Percentiles rank a stretch among this genome's conserved stretches.
Evolutionary conservation across 257 asterid species (phyloP).

Genomic region (Thymus quinquecostatus): DNA sequence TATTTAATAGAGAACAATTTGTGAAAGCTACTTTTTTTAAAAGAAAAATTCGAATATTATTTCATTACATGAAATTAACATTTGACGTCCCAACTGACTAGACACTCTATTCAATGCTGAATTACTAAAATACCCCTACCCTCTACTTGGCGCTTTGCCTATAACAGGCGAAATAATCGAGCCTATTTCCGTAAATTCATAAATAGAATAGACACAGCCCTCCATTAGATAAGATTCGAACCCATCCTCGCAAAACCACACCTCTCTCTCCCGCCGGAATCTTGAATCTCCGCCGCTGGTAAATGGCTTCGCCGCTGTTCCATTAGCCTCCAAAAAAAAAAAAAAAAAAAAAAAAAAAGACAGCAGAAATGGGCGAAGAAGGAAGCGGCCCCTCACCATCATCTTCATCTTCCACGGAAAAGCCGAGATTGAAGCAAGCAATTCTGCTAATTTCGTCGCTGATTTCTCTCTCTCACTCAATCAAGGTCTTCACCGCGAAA

Average conservation of each 20-base stretch:
- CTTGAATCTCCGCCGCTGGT: conserved; percentile 35
- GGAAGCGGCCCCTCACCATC: conserved; percentile 26
- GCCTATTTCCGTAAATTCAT: conserved; percentile 29
- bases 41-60: not conserved
- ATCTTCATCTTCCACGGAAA: conserved; percentile 23
- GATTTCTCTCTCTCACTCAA: conserved; percentile 64
- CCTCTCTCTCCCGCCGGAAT: conserved; percentile 46
- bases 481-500: conserved; percentile 63
- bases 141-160: not conserved
- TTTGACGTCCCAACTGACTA: conserved; percentile 34
- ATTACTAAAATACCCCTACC: conserved; percentile 29
- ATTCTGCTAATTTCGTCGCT: conserved; percentile 57
- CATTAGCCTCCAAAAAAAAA: conserved; percentile 13
- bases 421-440: conserved; percentile 43
- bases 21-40: conserved; percentile 11
- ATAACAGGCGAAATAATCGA: not conserved
- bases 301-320: conserved; percentile 29
- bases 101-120: not conserved
- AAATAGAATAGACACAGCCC: not conserved
- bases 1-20: not conserved
- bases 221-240: conserved; percentile 41
- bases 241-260: conserved; percentile 20
- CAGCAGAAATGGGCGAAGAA: conserved; percentile 51
- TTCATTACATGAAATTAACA: not conserved
- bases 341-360: too few species aligned